Conservation (phyloP, 139 green algal genomes). For the Volvox africanus region DNA sequence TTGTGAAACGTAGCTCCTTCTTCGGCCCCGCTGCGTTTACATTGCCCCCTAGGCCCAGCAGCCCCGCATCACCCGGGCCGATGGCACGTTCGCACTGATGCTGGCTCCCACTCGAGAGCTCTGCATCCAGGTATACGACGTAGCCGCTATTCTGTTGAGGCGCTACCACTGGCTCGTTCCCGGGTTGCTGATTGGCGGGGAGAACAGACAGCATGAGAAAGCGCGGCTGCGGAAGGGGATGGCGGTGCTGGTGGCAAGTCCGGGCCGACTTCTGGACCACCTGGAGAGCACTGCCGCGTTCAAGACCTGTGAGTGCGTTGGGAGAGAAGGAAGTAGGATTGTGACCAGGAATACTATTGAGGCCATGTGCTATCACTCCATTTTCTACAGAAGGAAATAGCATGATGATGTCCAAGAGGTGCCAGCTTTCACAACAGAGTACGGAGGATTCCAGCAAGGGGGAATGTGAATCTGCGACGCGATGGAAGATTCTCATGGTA, state of each 20-base stretch:
- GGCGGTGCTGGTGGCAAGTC: constrained; percentile 88
- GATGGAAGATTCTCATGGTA: too few species aligned
- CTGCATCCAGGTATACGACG: constrained; percentile 71
- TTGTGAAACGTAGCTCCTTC: neutral
- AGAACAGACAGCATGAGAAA: constrained; percentile 95
- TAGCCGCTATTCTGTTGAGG: constrained; percentile 48
- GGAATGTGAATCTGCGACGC: too few species aligned
- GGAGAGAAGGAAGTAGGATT: too few species aligned
- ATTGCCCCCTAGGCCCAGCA: neutral
- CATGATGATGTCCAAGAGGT: too few species aligned
- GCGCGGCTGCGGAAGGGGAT: constrained; percentile 93
- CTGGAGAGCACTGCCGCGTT: constrained; percentile 87
- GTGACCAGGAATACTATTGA: too few species aligned
- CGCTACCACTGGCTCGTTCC: constrained; percentile 65
- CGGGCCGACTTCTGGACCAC: constrained; percentile 95
- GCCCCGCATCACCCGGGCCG: constrained; percentile 70
- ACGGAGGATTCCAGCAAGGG: too few species aligned
- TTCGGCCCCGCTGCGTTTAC: too few species aligned
- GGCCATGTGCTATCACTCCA: too few species aligned
- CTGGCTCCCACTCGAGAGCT: constrained; percentile 93
- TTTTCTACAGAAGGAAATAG: too few species aligned
- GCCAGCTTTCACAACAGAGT: too few species aligned
- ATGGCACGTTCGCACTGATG: constrained; percentile 86
- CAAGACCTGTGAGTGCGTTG: constrained; percentile 43
- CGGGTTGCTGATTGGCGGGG: constrained; percentile 71